phyloP scores from a whole-genome alignment of 2,329 filamentous ascomycete species.

The Rhynchosporium agropyri region DNA sequence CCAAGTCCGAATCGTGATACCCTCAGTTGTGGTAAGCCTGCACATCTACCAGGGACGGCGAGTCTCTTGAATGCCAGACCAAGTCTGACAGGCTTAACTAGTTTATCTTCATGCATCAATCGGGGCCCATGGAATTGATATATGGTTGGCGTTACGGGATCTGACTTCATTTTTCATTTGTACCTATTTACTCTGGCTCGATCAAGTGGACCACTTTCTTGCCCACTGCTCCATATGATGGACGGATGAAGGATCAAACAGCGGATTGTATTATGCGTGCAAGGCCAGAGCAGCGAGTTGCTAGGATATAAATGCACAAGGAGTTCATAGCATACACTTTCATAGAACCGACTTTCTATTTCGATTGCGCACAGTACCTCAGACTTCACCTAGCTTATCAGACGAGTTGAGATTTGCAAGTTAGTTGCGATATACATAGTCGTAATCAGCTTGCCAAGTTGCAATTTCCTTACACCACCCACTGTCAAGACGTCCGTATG shows the following conservation, averaged over 20 bases:
- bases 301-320: constrained; percentile 10
- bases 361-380: neutral
- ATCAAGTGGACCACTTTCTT: neutral
- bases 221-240: neutral
- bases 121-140: constrained; percentile 5
- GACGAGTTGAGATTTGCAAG: neutral
- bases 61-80: neutral
- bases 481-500: no score
- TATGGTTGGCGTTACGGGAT: constrained; percentile 9
- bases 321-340: constrained; percentile 17
- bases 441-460: no score
- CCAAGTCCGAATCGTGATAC: constrained; percentile 45
- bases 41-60: neutral
- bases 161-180: neutral
- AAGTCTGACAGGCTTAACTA: neutral
- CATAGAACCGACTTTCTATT: constrained; percentile 5
- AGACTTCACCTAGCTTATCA: neutral
- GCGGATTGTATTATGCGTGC: constrained; percentile 12
- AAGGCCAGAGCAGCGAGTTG: constrained; percentile 5
- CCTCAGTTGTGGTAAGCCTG: constrained; percentile 28
- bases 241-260: neutral
- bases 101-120: constrained; percentile 16
- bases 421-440: no score
- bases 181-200: neutral
- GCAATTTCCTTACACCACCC: no score